Evolutionary conservation across 495 filamentous ascomycete species (phyloP), one percentile per base, ranked within the genome.

Genomic region (Penicillium soppii): DNA sequence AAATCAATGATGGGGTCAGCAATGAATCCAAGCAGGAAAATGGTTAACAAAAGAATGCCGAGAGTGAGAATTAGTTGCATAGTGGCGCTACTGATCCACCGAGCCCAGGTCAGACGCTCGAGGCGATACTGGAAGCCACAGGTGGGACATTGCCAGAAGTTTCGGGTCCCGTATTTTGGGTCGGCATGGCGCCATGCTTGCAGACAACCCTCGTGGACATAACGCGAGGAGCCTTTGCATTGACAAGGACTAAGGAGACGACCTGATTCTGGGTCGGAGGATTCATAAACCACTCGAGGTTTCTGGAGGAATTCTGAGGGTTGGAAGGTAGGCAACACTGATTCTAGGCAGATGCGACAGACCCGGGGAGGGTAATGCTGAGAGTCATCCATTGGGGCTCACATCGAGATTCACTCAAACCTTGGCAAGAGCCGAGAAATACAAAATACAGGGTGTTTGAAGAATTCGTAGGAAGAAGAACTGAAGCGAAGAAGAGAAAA

Each of bases 161-260:
- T 88, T 38, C 84, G 70, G 41, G 76, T 72, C 43, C 82, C 77
- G 54, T 86, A 83, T 22, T 72, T 59, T 6, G 88, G 87, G 62
- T 91, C 84, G 8, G 87, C 76, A 43, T 85, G 76, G 51, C 94
- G 85, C 94, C 94, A 97, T 25, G 77, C 71, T 63, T 92, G 85
- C 16, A 98, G 76, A 66, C 94, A 98, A n/a, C 84, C 88, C 65
- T 96, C 89, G 67, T 98, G 94, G 27, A 97, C 91, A 74, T 95
- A 97, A 70, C 87, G 86, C 50, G 91, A 89, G 12, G 86, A 89
- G 46, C 94, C 94, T 71, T 88, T 92, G 75, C 94, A 98, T 68
- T 85, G 83, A 77, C 94, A 98, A 4, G 94, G 94, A 22, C 89
- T 86, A 41, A 98, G 78, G n/a, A 98, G 74, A 5, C 90, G 86